Base-by-base conservation (phyloP, 441 rosid species). In the Eruca vesicaria region DNA sequence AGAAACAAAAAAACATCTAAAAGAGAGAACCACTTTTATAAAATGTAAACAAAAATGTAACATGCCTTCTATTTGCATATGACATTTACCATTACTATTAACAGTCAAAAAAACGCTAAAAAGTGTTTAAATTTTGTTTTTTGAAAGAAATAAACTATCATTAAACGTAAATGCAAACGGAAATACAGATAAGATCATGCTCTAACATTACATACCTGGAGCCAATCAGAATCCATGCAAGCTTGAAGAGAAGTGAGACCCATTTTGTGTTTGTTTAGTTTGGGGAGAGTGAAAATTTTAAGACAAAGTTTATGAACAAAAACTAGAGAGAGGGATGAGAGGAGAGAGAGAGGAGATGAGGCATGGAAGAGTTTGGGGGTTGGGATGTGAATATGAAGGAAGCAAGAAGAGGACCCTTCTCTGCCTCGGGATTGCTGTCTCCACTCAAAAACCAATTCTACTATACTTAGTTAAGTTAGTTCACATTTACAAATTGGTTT, bases 151-250 rank as follows among this genome's bases (percentile, higher is more conserved):
- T 28, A 28, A 12, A 41, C 48, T 14, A 29, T 32, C 32, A 28
- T 4, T 9, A 41, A 57, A 43, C 11, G 53, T 45, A 5, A 15
- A 18, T 50, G 28, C 18, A 6, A 15, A 18, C 38, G 28, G n/a
- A 36, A 62, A 73, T 63, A 72, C 66, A 77, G 31, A 33, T 29
- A 56, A n/a, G n/a, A 6, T 67, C 0, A 50, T 20, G 61, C 28
- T 56, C 5, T 29, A 33, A 41, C 7, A 1, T 1, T 15, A 14
- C 14, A 9, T 81, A 90, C 98, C 92, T 91, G 97, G 28, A 93
- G 86, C 98, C 97, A 93, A 26, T 91, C 96, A 57, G 92, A 91
- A 82, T 93, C 97, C 97, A 91, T 89, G 90, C 96, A 93, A 72
- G 84, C 92, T 82, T 87, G 94, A 58, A 91, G 84, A 78, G 96